These are phyloP conservation scores for Macaranga tanarius DNA, from an alignment of 441 rosid genomes.

Conservation along the genomic window DNA sequence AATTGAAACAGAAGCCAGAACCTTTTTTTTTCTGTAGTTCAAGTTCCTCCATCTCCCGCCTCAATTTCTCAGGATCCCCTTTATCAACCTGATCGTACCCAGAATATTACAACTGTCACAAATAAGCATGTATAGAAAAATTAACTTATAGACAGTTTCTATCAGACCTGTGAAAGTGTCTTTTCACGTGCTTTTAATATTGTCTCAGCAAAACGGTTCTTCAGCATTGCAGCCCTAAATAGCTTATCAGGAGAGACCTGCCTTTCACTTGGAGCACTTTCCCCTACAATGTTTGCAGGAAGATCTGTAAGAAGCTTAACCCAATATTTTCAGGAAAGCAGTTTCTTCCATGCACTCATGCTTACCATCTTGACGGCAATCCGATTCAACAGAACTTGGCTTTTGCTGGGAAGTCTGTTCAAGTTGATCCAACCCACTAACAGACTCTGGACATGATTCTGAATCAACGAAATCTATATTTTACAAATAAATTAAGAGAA, in stretches of 20 bases:
- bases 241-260: conserved; percentile 79
- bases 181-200: conserved; percentile 86
- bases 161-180: conserved; percentile 63
- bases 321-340: conserved; percentile 34
- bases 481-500: conserved; percentile 5
- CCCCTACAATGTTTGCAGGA: conserved; percentile 58
- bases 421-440: conserved; percentile 38
- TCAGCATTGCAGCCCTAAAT: conserved; percentile 70
- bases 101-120: neutral
- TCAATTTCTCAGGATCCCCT: conserved; percentile 68
- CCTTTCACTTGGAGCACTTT: conserved; percentile 61
- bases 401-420: conserved; percentile 45
- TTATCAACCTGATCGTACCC: conserved; percentile 49
- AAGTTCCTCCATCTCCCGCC: conserved; percentile 67
- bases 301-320: conserved; percentile 36
- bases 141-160: neutral
- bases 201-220: conserved; percentile 79
- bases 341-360: conserved; percentile 41
- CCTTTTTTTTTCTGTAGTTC: conserved; percentile 76
- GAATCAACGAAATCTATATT: conserved; percentile 1
- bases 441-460: conserved; percentile 43
- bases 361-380: conserved; percentile 71
- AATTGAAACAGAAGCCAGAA: conserved; percentile 21
- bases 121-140: neutral
- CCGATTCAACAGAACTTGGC: conserved; percentile 43